phyloP scores from a whole-genome alignment of 768 basidiomycete genomes.

The Tricholoma sp. region DNA sequence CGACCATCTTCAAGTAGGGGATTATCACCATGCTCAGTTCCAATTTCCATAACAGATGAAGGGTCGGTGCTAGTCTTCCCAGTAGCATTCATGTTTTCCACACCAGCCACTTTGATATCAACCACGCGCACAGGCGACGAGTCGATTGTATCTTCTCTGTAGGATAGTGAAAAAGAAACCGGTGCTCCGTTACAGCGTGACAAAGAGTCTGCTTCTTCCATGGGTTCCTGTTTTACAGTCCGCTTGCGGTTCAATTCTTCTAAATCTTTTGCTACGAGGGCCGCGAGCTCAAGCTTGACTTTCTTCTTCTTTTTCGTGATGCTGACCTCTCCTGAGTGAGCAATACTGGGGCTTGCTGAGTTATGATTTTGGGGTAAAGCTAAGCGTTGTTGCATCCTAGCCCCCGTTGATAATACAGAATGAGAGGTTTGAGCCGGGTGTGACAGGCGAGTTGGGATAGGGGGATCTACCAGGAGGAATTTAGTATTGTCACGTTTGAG shows the following conservation, averaged over 20 bases:
- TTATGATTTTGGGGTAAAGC: neutral
- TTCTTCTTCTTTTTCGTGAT: conserved; percentile 12
- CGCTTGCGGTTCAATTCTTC: conserved; percentile 13
- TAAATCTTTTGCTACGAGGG: conserved; percentile 12
- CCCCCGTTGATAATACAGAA: neutral
- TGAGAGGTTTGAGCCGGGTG: neutral
- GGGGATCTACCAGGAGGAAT: neutral
- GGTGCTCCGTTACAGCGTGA: neutral
- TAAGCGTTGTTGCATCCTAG: neutral
- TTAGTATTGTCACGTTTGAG: neutral
- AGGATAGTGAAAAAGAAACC: neutral
- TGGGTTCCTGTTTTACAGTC: neutral
- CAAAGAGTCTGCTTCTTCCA: neutral
- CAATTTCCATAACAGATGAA: neutral
- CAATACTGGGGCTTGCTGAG: neutral
- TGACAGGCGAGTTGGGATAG: neutral
- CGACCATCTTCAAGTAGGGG: neutral
- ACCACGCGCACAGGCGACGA: neutral
- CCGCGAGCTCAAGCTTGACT: conserved; percentile 4
- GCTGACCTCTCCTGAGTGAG: neutral
- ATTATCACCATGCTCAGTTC: neutral
- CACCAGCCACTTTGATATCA: too few species aligned
- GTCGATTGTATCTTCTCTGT: neutral
- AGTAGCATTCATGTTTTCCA: too few species aligned
- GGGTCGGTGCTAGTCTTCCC: too few species aligned